These are phyloP conservation scores for Yamadazyma sp. DNA, from an alignment of 1,139 yeast species.

Conservation along the genomic window DNA sequence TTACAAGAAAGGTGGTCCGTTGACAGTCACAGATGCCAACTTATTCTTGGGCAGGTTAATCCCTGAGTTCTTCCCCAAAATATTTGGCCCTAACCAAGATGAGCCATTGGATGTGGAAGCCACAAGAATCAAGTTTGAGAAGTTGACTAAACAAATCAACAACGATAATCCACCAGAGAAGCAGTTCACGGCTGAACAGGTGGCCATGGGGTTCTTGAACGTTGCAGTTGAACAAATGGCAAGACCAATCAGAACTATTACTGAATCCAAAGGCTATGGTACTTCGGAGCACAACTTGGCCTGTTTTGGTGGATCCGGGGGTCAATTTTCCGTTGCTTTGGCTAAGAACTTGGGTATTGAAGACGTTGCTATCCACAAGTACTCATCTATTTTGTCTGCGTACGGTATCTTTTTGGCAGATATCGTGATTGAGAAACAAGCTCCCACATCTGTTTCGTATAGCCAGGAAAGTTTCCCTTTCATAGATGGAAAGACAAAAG, in stretches of 20 bases:
- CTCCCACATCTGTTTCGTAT: slow-evolving; percentile 46
- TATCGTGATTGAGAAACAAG: slow-evolving; percentile 61
- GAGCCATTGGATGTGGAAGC: slow-evolving; percentile 36
- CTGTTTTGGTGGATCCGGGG: slow-evolving; percentile 50
- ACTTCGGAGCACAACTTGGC: slow-evolving; percentile 45
- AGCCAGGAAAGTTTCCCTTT: slow-evolving; percentile 16
- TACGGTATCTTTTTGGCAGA: slow-evolving; percentile 47
- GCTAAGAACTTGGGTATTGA: slow-evolving; percentile 41
- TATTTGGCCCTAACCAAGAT: slow-evolving; percentile 46
- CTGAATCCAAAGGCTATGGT: slow-evolving; percentile 45
- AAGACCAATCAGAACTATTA: slow-evolving; percentile 43
- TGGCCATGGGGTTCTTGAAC: slow-evolving; percentile 43
- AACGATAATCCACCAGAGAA: slow-evolving; percentile 21
- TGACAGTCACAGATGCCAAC: slow-evolving; percentile 49
- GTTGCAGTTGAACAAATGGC: slow-evolving; percentile 51
- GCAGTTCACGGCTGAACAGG: slow-evolving; percentile 36
- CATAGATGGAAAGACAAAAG: slow-evolving; percentile 27
- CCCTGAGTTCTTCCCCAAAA: slow-evolving; percentile 43
- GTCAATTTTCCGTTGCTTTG: slow-evolving; percentile 42
- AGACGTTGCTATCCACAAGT: slow-evolving; percentile 42
- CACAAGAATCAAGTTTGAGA: slow-evolving; percentile 28
- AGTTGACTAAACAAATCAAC: slow-evolving; percentile 35
- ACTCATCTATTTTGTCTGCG: slow-evolving; percentile 45
- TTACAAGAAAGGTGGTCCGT: slow-evolving; percentile 47
- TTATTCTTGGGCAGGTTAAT: slow-evolving; percentile 40